Base-by-base conservation (phyloP, 768 basidiomycete genomes). In the Pulveroboletus sp. region DNA sequence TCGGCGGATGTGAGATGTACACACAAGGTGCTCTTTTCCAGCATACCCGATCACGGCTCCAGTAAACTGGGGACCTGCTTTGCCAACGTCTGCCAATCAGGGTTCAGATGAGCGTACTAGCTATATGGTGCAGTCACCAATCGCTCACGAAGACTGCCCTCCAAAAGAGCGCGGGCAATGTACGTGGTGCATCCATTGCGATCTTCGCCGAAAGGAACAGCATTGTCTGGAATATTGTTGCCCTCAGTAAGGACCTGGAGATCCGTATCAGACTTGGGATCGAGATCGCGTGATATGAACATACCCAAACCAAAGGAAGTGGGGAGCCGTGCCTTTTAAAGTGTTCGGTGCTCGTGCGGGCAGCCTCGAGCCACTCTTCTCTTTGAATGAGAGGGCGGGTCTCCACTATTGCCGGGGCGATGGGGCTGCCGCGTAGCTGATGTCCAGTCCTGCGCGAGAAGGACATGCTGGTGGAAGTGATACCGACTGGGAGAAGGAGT, bases 1-100 rank as follows among this genome's bases (percentile, higher is more conserved):
- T 21, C 8, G 6, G 5, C 8, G 18, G 8, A 30, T 8, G 46
- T 35, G 17, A 21, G 7, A 39, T 7, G 42, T n/a, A 28, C 62
- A 31, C 53, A 71, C 70, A 0, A 65, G 57, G 48, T 59, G 61
- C 43, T 71, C 70, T 46, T 59, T 71, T 1, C 71, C 70, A 31
- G 64, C 65, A 48, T 55, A 71, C 24, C 61, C 57, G 11, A 73
- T 63, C 1, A 60, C 55, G 0, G 69, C 70, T 15, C 70, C 70
- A n/a, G 59, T 1, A 14, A 60, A 61, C 28, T 71, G 67, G 28
- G 58, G 51, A 3, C 64, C 59, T 39, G 69, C 68, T 53, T 70
- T 71, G 3, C 70, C 70, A 14, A 72, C 54, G 30, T 71, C 71
- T 71, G 35, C 5, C 30, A 27, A 52, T 37, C 37, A 28, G 37